A percentile compares a stretch with the other conserved stretches of the same genome.
Evolutionary conservation across 495 filamentous ascomycete genomes (phyloP).

Genomic region (Neohortaea acidophila): DNA sequence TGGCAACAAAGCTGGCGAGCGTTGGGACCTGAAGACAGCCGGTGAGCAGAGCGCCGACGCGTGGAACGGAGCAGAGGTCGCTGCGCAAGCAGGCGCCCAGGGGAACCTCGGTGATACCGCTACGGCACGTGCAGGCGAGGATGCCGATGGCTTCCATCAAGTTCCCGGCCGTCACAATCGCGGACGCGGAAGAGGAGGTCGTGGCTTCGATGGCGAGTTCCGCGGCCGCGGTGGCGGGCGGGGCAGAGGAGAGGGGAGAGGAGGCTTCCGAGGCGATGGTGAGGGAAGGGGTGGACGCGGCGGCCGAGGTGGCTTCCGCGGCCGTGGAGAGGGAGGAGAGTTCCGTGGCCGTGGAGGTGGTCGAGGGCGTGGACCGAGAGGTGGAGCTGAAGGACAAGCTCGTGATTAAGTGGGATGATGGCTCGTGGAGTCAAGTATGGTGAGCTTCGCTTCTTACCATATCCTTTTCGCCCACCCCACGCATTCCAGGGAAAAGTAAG

Average conservation of each 20-base stretch:
- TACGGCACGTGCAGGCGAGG: constrained; percentile 14
- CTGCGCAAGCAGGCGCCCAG: constrained; percentile 36
- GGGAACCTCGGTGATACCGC: constrained; percentile 55
- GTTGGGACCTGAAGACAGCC: constrained; percentile 9
- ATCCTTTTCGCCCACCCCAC: no score
- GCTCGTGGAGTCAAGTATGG: no score
- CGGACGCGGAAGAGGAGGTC: constrained; percentile 26
- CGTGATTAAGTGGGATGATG: no score
- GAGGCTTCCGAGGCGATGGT: constrained; percentile 14
- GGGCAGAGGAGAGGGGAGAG: no score
- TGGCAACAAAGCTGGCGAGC: constrained; percentile 10
- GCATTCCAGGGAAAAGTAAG: no score
- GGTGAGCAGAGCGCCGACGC: neutral
- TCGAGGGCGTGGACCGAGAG: constrained; percentile 7
- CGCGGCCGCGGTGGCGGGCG: constrained; percentile 12
- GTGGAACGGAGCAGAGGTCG: neutral
- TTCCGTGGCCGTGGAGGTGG: constrained; percentile 13
- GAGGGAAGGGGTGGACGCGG: constrained; percentile 23
- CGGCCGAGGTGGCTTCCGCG: constrained; percentile 23
- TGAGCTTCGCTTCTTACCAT: no score
- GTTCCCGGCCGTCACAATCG: constrained; percentile 36
- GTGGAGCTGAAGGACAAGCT: neutral
- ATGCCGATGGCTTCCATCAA: constrained; percentile 42
- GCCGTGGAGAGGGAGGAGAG: constrained; percentile 15
- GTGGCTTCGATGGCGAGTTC: constrained; percentile 19